Conservation (phyloP, 768 basidiomycete genomes). For the Lactarius pseudohatsudake region DNA sequence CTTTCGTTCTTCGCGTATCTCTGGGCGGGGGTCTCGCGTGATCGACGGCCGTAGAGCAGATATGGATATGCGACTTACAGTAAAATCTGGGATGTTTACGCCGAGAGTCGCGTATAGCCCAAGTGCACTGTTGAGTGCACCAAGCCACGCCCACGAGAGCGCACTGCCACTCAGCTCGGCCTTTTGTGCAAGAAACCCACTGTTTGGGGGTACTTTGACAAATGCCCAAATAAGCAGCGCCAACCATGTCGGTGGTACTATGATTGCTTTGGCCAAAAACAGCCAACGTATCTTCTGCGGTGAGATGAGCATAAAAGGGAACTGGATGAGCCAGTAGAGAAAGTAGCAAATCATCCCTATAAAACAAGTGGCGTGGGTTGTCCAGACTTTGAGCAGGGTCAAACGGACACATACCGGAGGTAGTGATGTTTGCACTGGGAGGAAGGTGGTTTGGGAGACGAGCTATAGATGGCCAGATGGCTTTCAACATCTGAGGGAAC, state of each 20-base stretch:
- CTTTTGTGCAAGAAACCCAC: constrained; percentile 56
- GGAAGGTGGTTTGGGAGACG: constrained; percentile 65
- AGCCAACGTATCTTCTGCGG: constrained; percentile 76
- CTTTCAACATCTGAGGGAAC: constrained; percentile 60
- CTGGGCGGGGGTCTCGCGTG: constrained; percentile 33
- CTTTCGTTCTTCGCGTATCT: constrained; percentile 71
- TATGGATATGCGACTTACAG: constrained; percentile 40
- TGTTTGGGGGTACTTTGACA: constrained; percentile 60
- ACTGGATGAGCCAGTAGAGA: constrained; percentile 74
- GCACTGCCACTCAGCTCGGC: constrained; percentile 51
- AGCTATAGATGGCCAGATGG: constrained; percentile 75
- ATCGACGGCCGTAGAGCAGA: not conserved
- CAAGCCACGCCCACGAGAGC: constrained; percentile 78
- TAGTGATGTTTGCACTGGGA: constrained; percentile 58
- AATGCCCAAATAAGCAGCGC: constrained; percentile 42
- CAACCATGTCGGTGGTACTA: constrained; percentile 46
- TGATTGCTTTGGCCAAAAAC: constrained; percentile 62
- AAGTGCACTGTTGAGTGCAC: constrained; percentile 71
- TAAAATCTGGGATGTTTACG: constrained; percentile 87
- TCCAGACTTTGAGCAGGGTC: not conserved
- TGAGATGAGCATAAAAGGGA: constrained; percentile 73
- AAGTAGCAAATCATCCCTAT: constrained; percentile 74
- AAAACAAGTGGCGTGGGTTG: not conserved
- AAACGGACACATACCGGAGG: constrained; percentile 44
- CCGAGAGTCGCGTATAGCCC: constrained; percentile 72